Base-by-base conservation (phyloP, 176 grass and related monocot genomes). In the Triticum aestivum region DNA sequence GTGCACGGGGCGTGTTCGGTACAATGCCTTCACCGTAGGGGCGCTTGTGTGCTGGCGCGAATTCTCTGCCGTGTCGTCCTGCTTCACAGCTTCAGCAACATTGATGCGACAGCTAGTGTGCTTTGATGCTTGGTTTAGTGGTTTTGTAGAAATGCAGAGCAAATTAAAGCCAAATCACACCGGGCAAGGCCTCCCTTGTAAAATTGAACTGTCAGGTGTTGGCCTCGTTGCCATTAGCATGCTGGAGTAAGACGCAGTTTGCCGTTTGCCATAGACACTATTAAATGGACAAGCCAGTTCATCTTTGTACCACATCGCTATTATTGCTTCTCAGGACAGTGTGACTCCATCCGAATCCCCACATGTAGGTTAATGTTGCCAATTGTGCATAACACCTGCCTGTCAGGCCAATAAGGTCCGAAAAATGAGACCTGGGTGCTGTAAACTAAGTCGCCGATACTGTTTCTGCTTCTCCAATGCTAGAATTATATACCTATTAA, bases 401-500 rank as follows among this genome's bases (percentile, higher is more conserved):
- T 83, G 70, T 6, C 15, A 42, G 14, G 5, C 65, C 32, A 63
- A 5, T 35, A 83, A 77, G 29, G 18, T 73, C 85, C 11, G 18
- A 70, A 78, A 17, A 61, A 76, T 30, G 38, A 73, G 17, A 29
- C 61, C 79, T 5, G 33, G 20, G 9, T 66, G 21, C 29, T 75
- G 24, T 58, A 32, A 58, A 58, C 52, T 58, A 58, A 20, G 52
- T 59, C 42, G 45, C 5, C 45, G 59, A 65, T 39, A 5, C 44
- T 75, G 12, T 14, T 76, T 73, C 41, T 74, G 11, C 6, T 78
- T 79, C 35, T 64, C 12, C 61, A 61, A 45, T 69, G 35, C 39
- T 89, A 82, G 63, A 66, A 80, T 74, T 49, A 41, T 79, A 13
- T 64, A 65, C 9, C 67, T 80, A 8, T 30, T 45, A 68, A 51